A percentile compares a stretch with the other conserved stretches of the same genome.
Conservation (phyloP, 139 green algal genomes). For the Trebouxia sp. region DNA sequence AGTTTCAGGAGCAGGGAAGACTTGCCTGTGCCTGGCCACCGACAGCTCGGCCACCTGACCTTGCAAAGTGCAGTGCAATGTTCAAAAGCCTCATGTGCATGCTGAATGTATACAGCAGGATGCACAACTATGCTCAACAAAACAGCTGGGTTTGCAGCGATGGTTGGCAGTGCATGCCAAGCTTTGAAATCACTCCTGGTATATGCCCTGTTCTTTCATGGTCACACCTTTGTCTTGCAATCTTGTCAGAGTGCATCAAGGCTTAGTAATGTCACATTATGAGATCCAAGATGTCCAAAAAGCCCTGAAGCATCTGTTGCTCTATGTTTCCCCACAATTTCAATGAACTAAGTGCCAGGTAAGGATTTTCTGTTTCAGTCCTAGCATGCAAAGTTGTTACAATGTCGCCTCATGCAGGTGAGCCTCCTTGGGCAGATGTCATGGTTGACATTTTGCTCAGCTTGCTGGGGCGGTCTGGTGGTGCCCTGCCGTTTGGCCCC, state of each 20-base stretch:
- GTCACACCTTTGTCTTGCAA: no score
- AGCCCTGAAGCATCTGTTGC: background rate
- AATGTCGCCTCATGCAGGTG: background rate
- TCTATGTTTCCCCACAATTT: background rate
- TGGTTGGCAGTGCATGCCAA: no score
- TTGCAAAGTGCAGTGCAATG: no score
- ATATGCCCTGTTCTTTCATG: no score
- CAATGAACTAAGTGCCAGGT: background rate
- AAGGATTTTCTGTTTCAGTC: background rate
- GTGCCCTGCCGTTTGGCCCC: constrained; percentile 59
- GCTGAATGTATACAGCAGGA: no score
- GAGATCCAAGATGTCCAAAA: background rate
- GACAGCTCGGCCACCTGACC: no score
- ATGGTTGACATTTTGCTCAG: constrained; percentile 77
- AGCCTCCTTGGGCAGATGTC: constrained; percentile 67
- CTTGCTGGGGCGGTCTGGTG: constrained; percentile 54
- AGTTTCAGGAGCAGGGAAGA: background rate
- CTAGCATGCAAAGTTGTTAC: no score
- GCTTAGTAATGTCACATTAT: background rate
- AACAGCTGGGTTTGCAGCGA: no score
- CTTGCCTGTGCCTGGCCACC: no score
- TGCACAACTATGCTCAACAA: no score
- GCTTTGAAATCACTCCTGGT: no score
- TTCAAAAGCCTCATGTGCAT: no score
- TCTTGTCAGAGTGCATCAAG: background rate